phyloP scores from a whole-genome alignment of 345 rosid genomes.

The Eucalyptus regnans region DNA sequence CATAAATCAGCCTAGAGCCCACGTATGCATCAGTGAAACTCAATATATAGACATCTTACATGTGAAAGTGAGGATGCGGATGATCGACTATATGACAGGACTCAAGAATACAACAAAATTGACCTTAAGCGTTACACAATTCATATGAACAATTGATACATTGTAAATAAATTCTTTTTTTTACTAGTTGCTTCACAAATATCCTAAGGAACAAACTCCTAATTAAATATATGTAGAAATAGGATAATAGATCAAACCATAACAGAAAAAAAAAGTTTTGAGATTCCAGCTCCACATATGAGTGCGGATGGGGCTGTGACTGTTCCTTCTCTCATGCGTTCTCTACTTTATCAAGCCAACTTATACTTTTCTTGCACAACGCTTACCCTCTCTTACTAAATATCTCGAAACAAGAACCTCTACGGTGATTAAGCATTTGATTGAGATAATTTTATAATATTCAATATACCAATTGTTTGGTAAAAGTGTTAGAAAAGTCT shows the following conservation, averaged over 20 bases:
- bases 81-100: background rate
- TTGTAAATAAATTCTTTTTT: background rate
- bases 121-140: background rate
- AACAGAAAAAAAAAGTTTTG: background rate
- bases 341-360: background rate
- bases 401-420: background rate
- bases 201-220: background rate
- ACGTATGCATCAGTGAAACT: background rate
- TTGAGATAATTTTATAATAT: background rate
- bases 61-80: background rate
- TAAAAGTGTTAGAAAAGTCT: too few species aligned
- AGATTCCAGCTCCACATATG: background rate
- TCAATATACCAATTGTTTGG: background rate
- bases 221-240: background rate
- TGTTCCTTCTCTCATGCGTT: background rate
- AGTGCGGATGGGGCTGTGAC: background rate
- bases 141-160: background rate
- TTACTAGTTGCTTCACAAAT: background rate
- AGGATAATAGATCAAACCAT: background rate
- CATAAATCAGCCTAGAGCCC: background rate
- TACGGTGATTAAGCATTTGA: background rate
- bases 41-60: background rate
- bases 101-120: background rate
- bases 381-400: background rate
- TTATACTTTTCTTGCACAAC: background rate